These are phyloP conservation scores for Acorus calamus DNA, from an alignment of 106 monocot species.

Conservation along the genomic window DNA sequence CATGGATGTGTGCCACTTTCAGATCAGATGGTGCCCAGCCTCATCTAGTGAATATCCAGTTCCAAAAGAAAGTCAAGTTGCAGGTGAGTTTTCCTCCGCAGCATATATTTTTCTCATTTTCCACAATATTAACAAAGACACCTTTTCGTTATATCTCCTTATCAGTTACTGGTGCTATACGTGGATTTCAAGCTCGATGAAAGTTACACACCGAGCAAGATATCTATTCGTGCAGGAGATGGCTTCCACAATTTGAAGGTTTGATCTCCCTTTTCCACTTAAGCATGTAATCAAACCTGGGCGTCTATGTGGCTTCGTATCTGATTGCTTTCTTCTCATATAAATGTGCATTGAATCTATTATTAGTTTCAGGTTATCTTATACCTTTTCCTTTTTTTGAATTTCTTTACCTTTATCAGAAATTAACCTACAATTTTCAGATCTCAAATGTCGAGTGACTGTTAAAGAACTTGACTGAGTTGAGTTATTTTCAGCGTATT, in stretches of 20 bases:
- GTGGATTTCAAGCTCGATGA: slow-evolving; percentile 96
- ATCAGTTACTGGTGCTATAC: slow-evolving; percentile 73
- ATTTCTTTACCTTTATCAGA: not conserved
- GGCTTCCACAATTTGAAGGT: slow-evolving; percentile 98
- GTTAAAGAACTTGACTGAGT: too few species aligned
- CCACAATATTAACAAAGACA: too few species aligned
- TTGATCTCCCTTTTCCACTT: not conserved
- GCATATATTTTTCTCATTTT: not conserved
- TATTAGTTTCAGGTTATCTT: not conserved
- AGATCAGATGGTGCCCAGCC: slow-evolving; percentile 97
- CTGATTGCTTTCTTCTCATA: too few species aligned
- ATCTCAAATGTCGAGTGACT: too few species aligned
- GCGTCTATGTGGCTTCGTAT: too few species aligned
- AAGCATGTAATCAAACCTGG: too few species aligned
- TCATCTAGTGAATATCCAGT: slow-evolving; percentile 93
- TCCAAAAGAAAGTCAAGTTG: slow-evolving; percentile 93
- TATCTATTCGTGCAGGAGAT: slow-evolving; percentile 86
- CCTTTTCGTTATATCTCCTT: not conserved
- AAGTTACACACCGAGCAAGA: slow-evolving; percentile 97
- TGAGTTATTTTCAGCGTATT: too few species aligned
- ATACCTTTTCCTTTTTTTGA: not conserved
- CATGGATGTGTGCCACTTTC: not conserved
- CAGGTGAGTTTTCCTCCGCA: slow-evolving; percentile 29
- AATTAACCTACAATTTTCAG: too few species aligned
- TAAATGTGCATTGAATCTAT: not conserved